phyloP scores from a whole-genome alignment of 495 filamentous ascomycete species.

The Clavariopsis aquatica region DNA sequence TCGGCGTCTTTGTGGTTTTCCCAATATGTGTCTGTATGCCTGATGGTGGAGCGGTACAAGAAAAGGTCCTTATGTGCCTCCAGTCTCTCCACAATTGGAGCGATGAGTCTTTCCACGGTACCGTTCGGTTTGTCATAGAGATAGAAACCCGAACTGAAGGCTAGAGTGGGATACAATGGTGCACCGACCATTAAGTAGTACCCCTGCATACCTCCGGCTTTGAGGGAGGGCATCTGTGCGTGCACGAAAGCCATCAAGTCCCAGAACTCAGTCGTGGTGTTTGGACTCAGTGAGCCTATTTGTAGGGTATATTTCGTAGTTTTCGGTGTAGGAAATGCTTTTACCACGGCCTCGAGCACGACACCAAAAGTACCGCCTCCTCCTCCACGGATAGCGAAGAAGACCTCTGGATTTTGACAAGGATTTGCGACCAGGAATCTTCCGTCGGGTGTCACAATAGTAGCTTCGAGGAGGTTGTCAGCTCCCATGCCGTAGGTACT shows the following conservation, averaged over 20 bases:
- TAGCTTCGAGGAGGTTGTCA: slow-evolving; percentile 33
- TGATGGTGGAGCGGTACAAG: slow-evolving; percentile 12
- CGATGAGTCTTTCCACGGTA: slow-evolving; percentile 19
- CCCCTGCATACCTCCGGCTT: slow-evolving; percentile 35
- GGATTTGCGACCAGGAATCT: slow-evolving; percentile 20
- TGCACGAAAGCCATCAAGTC: slow-evolving; percentile 30
- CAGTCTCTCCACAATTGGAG: slow-evolving; percentile 20
- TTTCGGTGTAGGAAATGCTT: slow-evolving; percentile 25
- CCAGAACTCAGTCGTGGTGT: slow-evolving; percentile 25
- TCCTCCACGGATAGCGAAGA: slow-evolving; percentile 35
- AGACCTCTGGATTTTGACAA: slow-evolving; percentile 29
- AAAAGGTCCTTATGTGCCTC: neutral
- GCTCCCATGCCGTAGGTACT: slow-evolving; percentile 32
- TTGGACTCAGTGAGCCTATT: slow-evolving; percentile 7
- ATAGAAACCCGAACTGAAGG: slow-evolving; percentile 19
- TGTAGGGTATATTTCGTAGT: slow-evolving; percentile 11
- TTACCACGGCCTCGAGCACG: slow-evolving; percentile 27
- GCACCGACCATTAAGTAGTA: slow-evolving; percentile 33
- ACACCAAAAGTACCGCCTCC: slow-evolving; percentile 36
- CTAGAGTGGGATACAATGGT: slow-evolving; percentile 14
- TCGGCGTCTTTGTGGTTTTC: neutral
- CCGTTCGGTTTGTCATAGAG: slow-evolving; percentile 32
- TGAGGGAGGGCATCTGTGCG: slow-evolving; percentile 22
- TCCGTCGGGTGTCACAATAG: slow-evolving; percentile 33
- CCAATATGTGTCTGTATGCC: slow-evolving; percentile 10